Percentiles rank a stretch among this genome's conserved stretches.
Conservation (phyloP, 108 stramenopile genomes). For the Aurantiochytrium sp. region DNA sequence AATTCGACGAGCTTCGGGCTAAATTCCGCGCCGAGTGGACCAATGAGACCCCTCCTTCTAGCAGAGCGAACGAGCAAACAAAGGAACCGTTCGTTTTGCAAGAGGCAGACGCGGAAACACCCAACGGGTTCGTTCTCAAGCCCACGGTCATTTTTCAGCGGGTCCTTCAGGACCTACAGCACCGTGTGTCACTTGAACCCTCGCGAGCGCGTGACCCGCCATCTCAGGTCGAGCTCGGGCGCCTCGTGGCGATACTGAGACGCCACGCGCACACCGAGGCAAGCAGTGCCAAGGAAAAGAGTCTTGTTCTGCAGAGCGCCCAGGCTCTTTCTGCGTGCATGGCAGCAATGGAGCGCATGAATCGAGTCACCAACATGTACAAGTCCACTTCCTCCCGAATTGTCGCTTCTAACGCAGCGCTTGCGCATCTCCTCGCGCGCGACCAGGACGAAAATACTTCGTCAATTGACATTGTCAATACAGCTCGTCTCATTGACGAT, state of each 20-base stretch:
- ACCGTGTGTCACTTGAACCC: background rate
- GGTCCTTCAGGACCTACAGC: background rate
- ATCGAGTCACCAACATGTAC: background rate
- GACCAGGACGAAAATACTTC: background rate
- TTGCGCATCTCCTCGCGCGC: background rate
- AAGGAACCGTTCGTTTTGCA: too few relatives aligned
- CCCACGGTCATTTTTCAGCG: background rate
- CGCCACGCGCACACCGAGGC: background rate
- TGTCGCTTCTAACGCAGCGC: background rate
- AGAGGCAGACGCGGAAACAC: too few relatives aligned
- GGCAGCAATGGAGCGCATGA: background rate
- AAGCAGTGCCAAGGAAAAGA: background rate
- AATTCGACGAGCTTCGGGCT: background rate
- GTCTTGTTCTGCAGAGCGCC: background rate
- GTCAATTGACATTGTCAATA: background rate
- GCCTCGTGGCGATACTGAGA: background rate
- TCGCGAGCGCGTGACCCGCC: background rate
- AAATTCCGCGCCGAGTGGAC: background rate
- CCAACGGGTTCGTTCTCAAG: too few relatives aligned
- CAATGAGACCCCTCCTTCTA: background rate
- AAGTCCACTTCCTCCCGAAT: background rate
- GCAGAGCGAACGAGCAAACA: too few relatives aligned
- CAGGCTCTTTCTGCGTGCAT: background rate
- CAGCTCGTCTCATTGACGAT: background rate
- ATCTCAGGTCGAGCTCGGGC: background rate